Evolutionary conservation across 495 filamentous ascomycete species (phyloP).

Genomic region (Daldinia loculata): DNA sequence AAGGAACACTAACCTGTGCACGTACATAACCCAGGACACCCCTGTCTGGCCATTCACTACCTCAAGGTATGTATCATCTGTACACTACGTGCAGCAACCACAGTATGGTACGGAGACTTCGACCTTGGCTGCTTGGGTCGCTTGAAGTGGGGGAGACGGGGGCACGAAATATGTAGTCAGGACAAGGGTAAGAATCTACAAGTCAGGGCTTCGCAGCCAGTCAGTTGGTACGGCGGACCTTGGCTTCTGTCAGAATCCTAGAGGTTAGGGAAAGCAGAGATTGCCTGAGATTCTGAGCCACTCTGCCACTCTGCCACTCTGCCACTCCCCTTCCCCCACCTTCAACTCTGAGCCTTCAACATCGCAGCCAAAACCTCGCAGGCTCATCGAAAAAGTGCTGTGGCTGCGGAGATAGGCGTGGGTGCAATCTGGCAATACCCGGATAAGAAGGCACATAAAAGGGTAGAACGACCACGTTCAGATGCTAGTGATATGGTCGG

Average conservation of each 20-base stretch:
- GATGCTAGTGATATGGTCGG: conserved; percentile 38
- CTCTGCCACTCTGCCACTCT: conserved; percentile 28
- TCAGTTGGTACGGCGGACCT: conserved; percentile 37
- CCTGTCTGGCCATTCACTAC: conserved; percentile 14
- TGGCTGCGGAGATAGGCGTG: conserved; percentile 19
- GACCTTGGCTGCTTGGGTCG: conserved; percentile 40
- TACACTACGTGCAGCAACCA: conserved; percentile 6
- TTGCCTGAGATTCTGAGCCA: conserved; percentile 23
- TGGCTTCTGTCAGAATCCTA: conserved; percentile 37
- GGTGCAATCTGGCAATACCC: conserved; percentile 12
- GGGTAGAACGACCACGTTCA: conserved; percentile 4
- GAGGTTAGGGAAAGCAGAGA: conserved; percentile 15
- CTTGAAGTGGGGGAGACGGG: conserved; percentile 40
- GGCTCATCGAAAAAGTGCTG: conserved; percentile 4
- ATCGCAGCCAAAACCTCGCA: conserved; percentile 7
- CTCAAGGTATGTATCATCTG: conserved; percentile 4
- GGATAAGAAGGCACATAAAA: background rate
- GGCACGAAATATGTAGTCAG: conserved; percentile 32
- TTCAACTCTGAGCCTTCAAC: conserved; percentile 18
- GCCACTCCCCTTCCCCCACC: conserved; percentile 25
- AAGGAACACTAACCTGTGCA: conserved; percentile 37
- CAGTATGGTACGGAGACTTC: conserved; percentile 37
- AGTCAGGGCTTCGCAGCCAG: conserved; percentile 41
- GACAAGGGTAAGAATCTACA: conserved; percentile 41
- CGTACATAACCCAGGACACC: conserved; percentile 27